phyloP scores from a whole-genome alignment of 306 rosid species.

The Gastrolobium bilobum region DNA sequence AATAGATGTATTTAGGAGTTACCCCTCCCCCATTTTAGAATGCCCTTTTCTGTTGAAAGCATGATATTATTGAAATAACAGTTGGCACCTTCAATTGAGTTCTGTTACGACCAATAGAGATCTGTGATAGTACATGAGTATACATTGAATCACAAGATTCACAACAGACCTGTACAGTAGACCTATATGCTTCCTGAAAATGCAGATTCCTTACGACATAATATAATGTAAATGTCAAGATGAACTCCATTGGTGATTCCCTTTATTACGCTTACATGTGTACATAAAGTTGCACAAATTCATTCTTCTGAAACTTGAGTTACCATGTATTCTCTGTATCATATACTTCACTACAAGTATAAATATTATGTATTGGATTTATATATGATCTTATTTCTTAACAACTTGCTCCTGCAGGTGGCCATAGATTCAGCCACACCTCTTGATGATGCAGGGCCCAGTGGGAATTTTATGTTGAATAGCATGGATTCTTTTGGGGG shows the following conservation, averaged over 20 bases:
- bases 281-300: background rate
- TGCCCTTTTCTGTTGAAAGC: conserved; percentile 3
- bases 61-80: conserved; percentile 14
- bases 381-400: conserved; percentile 1
- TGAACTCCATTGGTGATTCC: conserved; percentile 26
- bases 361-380: background rate
- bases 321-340: conserved; percentile 1
- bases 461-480: conserved; percentile 72
- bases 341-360: conserved; percentile 13
- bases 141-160: background rate
- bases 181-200: conserved; percentile 17
- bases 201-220: conserved; percentile 7
- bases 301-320: conserved; percentile 22
- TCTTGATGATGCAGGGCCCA: conserved; percentile 84
- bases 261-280: background rate
- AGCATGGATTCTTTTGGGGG: conserved; percentile 73
- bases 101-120: conserved; percentile 9
- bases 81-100: conserved; percentile 8
- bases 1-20: conserved; percentile 2
- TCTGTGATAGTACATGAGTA: background rate
- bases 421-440: conserved; percentile 92
- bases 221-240: conserved; percentile 1
- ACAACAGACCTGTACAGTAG: background rate
- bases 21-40: background rate
- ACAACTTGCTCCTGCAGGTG: conserved; percentile 54